Evolutionary conservation across 805 yeast genomes (phyloP).

Genomic region (Saccharomycopsis sp.): DNA sequence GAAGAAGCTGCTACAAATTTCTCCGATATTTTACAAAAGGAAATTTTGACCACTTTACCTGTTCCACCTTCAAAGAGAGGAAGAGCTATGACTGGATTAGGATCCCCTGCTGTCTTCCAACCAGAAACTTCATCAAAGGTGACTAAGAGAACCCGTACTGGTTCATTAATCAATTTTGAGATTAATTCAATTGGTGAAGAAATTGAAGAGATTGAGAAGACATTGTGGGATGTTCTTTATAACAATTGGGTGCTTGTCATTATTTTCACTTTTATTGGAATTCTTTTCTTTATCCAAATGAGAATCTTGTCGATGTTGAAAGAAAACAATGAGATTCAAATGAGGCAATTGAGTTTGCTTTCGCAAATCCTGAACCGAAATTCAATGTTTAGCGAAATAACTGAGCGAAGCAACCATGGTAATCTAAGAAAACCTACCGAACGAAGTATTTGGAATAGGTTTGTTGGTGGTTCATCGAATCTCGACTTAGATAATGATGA

Average conservation of each 20-base stretch:
- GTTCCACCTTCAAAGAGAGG: not conserved
- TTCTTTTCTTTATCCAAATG: constrained; percentile 6
- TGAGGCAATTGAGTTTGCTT: constrained; percentile 1
- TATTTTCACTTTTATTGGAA: not conserved
- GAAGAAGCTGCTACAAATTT: constrained; percentile 50
- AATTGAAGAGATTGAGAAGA: constrained; percentile 18
- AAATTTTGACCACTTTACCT: constrained; percentile 17
- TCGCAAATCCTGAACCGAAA: constrained; percentile 1
- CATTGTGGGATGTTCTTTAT: constrained; percentile 17
- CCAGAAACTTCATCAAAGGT: not conserved
- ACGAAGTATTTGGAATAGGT: constrained; percentile 14
- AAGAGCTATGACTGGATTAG: constrained; percentile 5
- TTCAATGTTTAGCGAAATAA: not conserved
- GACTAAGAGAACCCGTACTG: not conserved
- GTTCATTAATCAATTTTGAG: constrained; percentile 1
- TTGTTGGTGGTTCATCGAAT: not conserved
- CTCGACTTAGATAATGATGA: not conserved
- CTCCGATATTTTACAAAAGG: constrained; percentile 31
- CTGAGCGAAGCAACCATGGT: not conserved
- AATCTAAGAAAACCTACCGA: not conserved
- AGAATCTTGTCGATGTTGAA: constrained; percentile 1
- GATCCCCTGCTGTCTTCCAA: constrained; percentile 17
- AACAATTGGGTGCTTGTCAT: constrained; percentile 6
- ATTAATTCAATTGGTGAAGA: constrained; percentile 6
- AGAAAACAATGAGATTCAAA: constrained; percentile 8